Evolutionary conservation across 2,329 filamentous ascomycete species (phyloP), one percentile per base, ranked within the genome.

Genomic region (Fusarium ramigenum): DNA sequence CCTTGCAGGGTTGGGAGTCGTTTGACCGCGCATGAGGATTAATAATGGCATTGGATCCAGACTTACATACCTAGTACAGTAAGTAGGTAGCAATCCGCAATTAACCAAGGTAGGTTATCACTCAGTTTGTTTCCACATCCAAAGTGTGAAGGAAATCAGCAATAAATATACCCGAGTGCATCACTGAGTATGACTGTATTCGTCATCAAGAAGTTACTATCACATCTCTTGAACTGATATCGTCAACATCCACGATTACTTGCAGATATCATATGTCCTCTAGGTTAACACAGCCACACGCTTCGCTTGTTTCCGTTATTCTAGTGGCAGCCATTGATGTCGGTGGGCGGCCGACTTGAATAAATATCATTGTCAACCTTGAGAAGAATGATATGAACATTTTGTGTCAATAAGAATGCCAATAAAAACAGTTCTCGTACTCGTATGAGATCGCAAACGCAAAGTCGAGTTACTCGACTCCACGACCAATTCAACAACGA

Each of bases 271-370:
- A 25, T 34, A 28, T 40, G 44, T 49, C 65, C 43, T 59, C 34
- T 36, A 44, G 40, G 37, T 53, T 44, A 54, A 58, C 70, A 66
- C 64, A 71, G 66, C 70, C 70, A 74, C 62, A 25, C 58, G 34
- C 66, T 34, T 68, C 70, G 52, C 56, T 66, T 62, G 65, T 54
- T 66, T 56, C 60, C 52, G 70, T 37, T 43, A 15, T 63, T 39
- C 46, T 69, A 60, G 52, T 19, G 57, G 57, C 56, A 63, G 44
- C 65, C 66, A 59, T 57, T 25, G 14, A 47, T 50, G 32, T 44
- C 49, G 28, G n/a, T 44, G 25, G 50, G 54, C 58, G 58, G 62
- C 70, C 60, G 70, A 66, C 70, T 66, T 37, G 34, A 39, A 39
- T 53, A 21, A 42, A 46, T 10, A 34, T n/a, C 25, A 28, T 34